Evolutionary conservation across 805 yeast genomes (phyloP).

Genomic region (Yarrowia yakushimensis): DNA sequence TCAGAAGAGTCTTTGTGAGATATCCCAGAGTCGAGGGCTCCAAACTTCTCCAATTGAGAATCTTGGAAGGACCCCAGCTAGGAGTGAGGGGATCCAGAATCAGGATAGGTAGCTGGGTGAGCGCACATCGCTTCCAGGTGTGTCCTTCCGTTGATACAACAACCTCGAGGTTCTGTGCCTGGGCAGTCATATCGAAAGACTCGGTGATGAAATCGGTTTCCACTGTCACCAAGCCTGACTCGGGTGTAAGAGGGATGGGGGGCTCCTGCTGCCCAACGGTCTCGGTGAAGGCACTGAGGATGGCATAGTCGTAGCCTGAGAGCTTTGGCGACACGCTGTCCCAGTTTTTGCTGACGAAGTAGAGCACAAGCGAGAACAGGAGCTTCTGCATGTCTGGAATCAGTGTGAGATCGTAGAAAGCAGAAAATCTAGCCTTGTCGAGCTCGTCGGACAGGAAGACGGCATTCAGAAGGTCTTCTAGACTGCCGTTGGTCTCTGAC

Average conservation of each 20-base stretch:
- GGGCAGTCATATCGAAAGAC: not conserved
- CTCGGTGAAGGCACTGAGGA: not conserved
- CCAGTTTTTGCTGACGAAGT: conserved; percentile 19
- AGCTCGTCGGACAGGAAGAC: conserved; percentile 1
- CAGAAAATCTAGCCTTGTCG: conserved; percentile 15
- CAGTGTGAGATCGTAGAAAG: conserved; percentile 3
- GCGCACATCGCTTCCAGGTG: conserved; percentile 14
- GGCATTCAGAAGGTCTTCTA: not conserved
- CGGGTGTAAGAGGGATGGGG: not conserved
- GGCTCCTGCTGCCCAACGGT: not conserved
- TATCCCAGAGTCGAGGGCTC: not conserved
- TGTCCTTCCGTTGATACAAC: conserved; percentile 2
- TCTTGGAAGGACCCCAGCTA: conserved; percentile 20
- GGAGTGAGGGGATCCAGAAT: conserved; percentile 19
- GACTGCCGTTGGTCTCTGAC: not conserved
- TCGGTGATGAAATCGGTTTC: conserved; percentile 15
- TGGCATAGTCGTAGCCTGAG: conserved; percentile 9
- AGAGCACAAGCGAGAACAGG: not conserved
- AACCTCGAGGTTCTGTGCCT: conserved; percentile 2
- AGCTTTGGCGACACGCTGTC: not conserved
- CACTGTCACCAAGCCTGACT: not conserved
- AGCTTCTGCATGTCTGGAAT: conserved; percentile 17
- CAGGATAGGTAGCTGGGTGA: conserved; percentile 11
- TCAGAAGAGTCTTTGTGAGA: conserved; percentile 6
- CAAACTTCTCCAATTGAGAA: conserved; percentile 21